Percentiles rank a stretch among this genome's conserved stretches.
Evolutionary conservation across 306 rosid species (phyloP).

Genomic region (apple (Malus domestica)): DNA sequence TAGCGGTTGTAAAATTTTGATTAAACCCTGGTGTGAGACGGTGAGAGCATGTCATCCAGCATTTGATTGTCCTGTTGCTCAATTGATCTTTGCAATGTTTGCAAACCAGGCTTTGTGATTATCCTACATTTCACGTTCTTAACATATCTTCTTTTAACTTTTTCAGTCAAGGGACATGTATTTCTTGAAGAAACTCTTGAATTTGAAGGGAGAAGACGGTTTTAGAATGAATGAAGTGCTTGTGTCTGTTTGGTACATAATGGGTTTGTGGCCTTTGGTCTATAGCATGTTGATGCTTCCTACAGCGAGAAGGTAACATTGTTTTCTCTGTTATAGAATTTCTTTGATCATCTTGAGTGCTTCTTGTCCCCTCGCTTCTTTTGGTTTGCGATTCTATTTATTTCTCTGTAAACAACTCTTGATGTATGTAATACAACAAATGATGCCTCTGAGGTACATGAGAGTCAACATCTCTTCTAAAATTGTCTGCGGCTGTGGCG

Average conservation of each 20-base stretch:
- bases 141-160: neutral
- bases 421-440: neutral
- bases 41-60: neutral
- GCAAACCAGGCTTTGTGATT: neutral
- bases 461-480: neutral
- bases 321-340: neutral
- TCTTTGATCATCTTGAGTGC: neutral
- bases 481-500: neutral
- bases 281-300: slow-evolving; percentile 82
- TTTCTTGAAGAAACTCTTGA: slow-evolving; percentile 71
- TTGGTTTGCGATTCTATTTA: neutral
- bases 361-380: neutral
- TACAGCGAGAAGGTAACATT: slow-evolving; percentile 73
- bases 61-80: neutral
- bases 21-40: neutral
- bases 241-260: slow-evolving; percentile 75
- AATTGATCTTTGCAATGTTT: neutral
- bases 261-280: slow-evolving; percentile 92
- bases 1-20: neutral
- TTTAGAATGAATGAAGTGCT: slow-evolving; percentile 78
- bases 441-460: neutral
- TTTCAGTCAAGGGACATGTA: slow-evolving; percentile 65
- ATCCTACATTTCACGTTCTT: neutral
- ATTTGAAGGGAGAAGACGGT: slow-evolving; percentile 76
- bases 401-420: neutral